Conservation (phyloP, 306 rosid species). For the Luffa acutangula region DNA sequence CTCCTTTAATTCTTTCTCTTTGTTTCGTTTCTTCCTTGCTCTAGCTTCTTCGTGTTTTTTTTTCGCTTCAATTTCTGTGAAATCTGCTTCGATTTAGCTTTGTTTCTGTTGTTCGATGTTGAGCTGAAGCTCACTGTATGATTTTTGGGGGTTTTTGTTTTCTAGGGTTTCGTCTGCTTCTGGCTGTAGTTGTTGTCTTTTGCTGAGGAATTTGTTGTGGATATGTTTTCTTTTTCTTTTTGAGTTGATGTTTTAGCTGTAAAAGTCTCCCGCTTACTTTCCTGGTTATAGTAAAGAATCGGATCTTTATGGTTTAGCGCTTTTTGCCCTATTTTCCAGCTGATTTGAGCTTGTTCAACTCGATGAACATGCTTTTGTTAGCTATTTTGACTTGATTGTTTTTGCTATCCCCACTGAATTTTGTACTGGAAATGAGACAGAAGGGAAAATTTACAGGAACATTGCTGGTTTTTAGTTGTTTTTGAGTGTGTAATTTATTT, state of each 20-base stretch:
- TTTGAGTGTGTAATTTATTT: background rate
- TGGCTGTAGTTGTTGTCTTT: background rate
- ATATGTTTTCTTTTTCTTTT: background rate
- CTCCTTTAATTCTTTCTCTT: background rate
- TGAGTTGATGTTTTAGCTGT: background rate
- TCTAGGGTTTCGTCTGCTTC: conserved; percentile 18
- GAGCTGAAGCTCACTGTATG: conserved; percentile 3
- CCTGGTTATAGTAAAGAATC: conserved; percentile 2
- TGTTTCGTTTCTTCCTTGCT: background rate
- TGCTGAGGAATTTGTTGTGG: background rate
- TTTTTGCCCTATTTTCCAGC: background rate
- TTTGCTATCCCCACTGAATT: background rate
- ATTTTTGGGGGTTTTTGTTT: conserved; percentile 6
- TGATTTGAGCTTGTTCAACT: background rate
- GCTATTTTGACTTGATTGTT: background rate
- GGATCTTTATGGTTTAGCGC: conserved; percentile 1
- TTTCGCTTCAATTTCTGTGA: background rate
- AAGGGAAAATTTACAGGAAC: too few species aligned
- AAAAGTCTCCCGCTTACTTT: background rate
- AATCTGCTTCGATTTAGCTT: conserved; percentile 3
- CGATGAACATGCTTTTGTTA: background rate
- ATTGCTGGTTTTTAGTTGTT: background rate
- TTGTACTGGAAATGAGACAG: background rate
- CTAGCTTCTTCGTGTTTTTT: background rate
- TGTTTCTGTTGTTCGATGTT: background rate